A percentile compares a stretch with the other conserved stretches of the same genome.
Conservation (phyloP, 106 monocot genomes). For the Hemerocallis citrina region DNA sequence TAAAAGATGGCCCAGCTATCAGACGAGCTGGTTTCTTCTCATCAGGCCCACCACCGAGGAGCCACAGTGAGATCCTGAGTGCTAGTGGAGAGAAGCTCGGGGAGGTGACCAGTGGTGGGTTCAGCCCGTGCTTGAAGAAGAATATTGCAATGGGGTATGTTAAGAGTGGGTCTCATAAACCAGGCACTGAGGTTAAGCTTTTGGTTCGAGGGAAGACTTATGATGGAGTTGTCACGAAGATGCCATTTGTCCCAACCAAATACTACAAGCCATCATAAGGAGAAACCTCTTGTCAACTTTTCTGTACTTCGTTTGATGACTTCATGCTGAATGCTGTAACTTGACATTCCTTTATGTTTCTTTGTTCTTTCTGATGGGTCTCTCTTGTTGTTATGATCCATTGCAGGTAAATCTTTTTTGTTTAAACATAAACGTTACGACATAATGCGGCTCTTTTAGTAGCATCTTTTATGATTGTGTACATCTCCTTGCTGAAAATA, state of each 20-base stretch:
- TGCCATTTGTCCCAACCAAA: conserved; percentile 95
- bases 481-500: no score
- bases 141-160: conserved; percentile 98
- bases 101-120: conserved; percentile 97
- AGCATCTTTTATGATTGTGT: no score
- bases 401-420: not conserved
- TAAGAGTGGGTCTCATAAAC: conserved; percentile 73
- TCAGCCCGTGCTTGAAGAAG: conserved; percentile 95
- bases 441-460: not conserved
- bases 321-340: conserved; percentile 13
- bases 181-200: conserved; percentile 81
- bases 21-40: conserved; percentile 84
- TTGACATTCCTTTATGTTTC: conserved; percentile 8
- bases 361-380: not conserved
- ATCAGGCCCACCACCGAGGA: conserved; percentile 77
- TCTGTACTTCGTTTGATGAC: not conserved
- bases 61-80: conserved; percentile 67
- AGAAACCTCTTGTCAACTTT: not conserved
- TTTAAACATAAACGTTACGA: not conserved
- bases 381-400: not conserved
- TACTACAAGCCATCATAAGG: conserved; percentile 73
- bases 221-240: conserved; percentile 77
- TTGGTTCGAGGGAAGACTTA: conserved; percentile 64
- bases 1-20: conserved; percentile 67
- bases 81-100: conserved; percentile 58